Conservation (phyloP, 768 basidiomycete species). For the Collybia sordida region DNA sequence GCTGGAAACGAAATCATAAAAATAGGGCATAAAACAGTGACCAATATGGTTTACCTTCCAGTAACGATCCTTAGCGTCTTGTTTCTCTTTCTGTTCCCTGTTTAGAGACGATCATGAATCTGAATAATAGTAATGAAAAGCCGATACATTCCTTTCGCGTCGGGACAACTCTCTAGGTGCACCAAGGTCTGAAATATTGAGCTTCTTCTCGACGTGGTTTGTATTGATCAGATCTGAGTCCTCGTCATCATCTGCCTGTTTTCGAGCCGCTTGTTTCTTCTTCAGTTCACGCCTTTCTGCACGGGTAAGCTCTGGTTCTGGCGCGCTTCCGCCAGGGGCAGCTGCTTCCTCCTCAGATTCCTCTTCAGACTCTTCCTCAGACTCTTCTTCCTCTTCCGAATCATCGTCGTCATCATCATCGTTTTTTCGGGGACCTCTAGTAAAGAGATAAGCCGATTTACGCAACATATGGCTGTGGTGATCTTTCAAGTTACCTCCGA, state of each 20-base stretch:
- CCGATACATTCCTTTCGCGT: conserved; percentile 54
- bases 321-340: conserved; percentile 23
- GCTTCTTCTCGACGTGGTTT: conserved; percentile 71
- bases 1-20: conserved; percentile 32
- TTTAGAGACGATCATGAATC: neutral
- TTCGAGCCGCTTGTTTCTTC: conserved; percentile 69
- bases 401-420: conserved; percentile 47
- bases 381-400: conserved; percentile 42
- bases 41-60: conserved; percentile 60
- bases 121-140: neutral
- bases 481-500: conserved; percentile 36
- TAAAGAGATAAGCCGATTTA: conserved; percentile 11
- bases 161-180: conserved; percentile 61
- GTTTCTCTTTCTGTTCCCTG: conserved; percentile 91
- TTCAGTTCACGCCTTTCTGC: conserved; percentile 77
- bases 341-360: conserved; percentile 37
- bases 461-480: conserved; percentile 3
- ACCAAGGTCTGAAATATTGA: conserved; percentile 75
- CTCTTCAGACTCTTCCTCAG: conserved; percentile 46
- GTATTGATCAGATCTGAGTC: conserved; percentile 78
- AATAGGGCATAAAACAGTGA: neutral
- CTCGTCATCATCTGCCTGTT: conserved; percentile 51
- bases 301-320: conserved; percentile 62
- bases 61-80: conserved; percentile 84
- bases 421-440: conserved; percentile 18